Evolutionary conservation across 495 filamentous ascomycete species (phyloP), one percentile per base, ranked within the genome.

Genomic region (Rostrohypoxylon terebratum): DNA sequence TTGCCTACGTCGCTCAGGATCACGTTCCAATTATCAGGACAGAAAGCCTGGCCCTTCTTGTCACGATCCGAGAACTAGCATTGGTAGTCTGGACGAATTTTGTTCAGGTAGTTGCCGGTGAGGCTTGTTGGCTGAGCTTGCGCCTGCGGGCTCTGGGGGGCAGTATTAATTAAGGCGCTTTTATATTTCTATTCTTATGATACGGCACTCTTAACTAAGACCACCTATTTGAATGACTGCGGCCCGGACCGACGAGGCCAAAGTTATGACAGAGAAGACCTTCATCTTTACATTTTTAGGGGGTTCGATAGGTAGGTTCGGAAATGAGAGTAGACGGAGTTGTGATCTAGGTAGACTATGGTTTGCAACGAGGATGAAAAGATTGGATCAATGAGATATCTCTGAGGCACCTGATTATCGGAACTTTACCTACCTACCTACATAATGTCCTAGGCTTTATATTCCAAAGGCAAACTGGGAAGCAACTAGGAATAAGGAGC

Each of bases 1-100:
- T 4, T n/a, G 58, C 71, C 71, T 0, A 74, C 28, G 36, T 67
- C 63, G 50, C 40, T 54, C 7, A 74, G 71, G 59, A 74, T 70
- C 6, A 74, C 71, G 53, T 74, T 74, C 71, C 71, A 74, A 47
- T 38, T 44, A 25, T 67, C 62, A n/a, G 71, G 71, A 47, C 44
- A 53, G 71, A 70, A 74, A 40, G 66, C 66, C 63, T 74, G 71
- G 58, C 71, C 71, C 28, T 70, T 63, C 50, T 63, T 4, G 42
- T 42, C 0, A 18, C 11, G 16, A 21, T 6, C 3, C 18, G 1
- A 28, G 55, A 10, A 28, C 55, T 59, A 1, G 44, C 55, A 13
- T 25, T 14, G 55, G 11, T 42, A 25, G 55, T 0, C 34, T 42
- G 18, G 10, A 8, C 9, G 51, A 21, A 28, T 36, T 18, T n/a